Evolutionary conservation across 2,329 filamentous ascomycete species (phyloP), one percentile per base, ranked within the genome.

Genomic region (Zymoseptoria brevis): DNA sequence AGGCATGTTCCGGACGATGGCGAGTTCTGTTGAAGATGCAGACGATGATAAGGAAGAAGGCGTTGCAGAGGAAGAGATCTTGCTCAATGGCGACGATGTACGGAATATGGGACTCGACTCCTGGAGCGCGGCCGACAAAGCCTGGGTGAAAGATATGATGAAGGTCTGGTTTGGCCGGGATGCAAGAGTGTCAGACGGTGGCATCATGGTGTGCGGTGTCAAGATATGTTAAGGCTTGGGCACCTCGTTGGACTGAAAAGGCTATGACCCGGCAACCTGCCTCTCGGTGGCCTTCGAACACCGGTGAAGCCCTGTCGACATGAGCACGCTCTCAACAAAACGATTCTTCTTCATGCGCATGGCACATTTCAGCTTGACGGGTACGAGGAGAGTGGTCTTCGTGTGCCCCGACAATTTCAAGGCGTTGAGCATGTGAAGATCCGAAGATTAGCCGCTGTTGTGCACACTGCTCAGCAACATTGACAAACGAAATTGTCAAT

Each of bases 61-160:
- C 4, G 68, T 71, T 16, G 71, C 68, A n/a, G 75, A 75, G 45
- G 72, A 71, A 4, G 70, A 64, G n/a, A 66, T 73, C 64, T 19
- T 70, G 62, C 76, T 93, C 21, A 81, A 81, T 62, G 83, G 82
- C 64, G 84, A 85, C 24, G 84, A 88, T 57, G 72, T 93, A 54
- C 81, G 83, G 60, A 78, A 80, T 52, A 87, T 93, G 84, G 89
- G 89, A 0, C 79, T 94, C 19, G 89, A 94, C 67, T 79, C 86
- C 0, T 94, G 89, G 88, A 91, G 87, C 69, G 77, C 81, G 30
- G 77, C 78, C 16, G 89, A 93, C 70, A 83, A 82, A n/a, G 77
- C 77, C 2, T 93, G 92, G 68, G 81, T 90, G 16, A 76, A 76
- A 62, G 84, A 86, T 57, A 76, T 56, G 45, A 50, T 56, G 54